Conservation (phyloP, 2,329 filamentous ascomycete genomes). For the Aspergillus sp. region DNA sequence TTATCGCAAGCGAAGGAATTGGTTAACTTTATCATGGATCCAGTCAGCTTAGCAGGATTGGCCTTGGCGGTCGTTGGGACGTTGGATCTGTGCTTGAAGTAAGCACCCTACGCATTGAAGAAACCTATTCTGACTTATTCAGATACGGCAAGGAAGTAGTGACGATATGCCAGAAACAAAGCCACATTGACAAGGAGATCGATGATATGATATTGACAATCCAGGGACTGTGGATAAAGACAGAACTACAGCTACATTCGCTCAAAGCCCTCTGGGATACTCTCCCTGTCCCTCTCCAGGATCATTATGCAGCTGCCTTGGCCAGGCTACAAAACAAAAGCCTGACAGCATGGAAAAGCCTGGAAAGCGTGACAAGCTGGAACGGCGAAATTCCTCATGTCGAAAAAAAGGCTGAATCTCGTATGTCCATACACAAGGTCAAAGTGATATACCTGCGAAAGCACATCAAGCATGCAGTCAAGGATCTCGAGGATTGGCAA, state of each 20-base stretch:
- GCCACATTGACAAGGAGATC: not conserved
- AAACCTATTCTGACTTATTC: not conserved
- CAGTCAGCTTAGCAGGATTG: not conserved
- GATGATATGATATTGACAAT: not conserved
- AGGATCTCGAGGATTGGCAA: slow-evolving; percentile 30
- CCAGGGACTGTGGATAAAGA: slow-evolving; percentile 11
- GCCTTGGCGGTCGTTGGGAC: not conserved
- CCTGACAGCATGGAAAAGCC: not conserved
- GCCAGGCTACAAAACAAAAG: not conserved
- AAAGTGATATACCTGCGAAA: not conserved
- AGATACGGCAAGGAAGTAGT: not conserved
- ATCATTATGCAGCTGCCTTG: slow-evolving; percentile 5
- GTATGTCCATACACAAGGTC: not conserved
- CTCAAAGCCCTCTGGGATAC: slow-evolving; percentile 10
- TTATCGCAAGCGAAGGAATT: not conserved
- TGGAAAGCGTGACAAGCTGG: not conserved
- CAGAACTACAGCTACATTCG: slow-evolving; percentile 19
- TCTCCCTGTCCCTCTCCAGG: slow-evolving; percentile 8
- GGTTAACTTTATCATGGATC: not conserved
- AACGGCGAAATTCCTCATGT: not conserved
- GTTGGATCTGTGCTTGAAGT: not conserved
- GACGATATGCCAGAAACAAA: not conserved
- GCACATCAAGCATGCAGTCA: slow-evolving; percentile 11
- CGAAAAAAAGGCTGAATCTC: not conserved
- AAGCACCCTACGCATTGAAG: not conserved